Base-by-base conservation (phyloP, 2,329 filamentous ascomycete genomes). In the Pseudocercospora fuligena region DNA sequence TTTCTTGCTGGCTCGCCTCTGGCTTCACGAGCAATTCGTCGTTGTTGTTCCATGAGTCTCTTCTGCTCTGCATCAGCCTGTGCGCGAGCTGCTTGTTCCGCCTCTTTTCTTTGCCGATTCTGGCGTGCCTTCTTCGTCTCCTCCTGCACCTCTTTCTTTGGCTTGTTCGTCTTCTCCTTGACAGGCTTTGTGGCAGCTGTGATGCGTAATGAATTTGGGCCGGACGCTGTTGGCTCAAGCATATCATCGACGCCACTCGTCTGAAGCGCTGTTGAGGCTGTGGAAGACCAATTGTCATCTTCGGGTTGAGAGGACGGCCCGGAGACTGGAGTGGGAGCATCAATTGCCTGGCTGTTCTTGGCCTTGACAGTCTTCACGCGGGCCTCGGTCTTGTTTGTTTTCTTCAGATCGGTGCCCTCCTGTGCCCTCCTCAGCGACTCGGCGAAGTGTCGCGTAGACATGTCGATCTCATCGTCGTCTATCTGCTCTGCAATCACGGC, bases 81-180 rank as follows among this genome's bases (percentile, higher is more conserved):
- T 76, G 94, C 90, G 31, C 91, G 89, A 65, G 87, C 85, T 31
- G 85, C 83, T 84, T 92, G 95, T 75, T 89, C 89, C 65, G 89
- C 90, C 81, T 97, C 93, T 43, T 87, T 89, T 88, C 97, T 97
- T 83, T 91, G 89, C 72, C 90, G 88, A 82, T 97, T 95, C 83
- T 97, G 94, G 67, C 93, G 90, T 83, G 97, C 92, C 85, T 97
- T 97, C 90, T 97, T 97, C 21, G 90, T 91, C 84, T 97, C 92
- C 19, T 86, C 87, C 12, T 60, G 62, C 58, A 87, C 85, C 78
- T 92, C 89, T 70, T 87, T 77, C 64, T 80, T 84, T 47, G 85
- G 82, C 80, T 89, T 89, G 69, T 87, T 83, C 81, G 90, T 87
- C 76, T 86, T 79, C 36, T 79, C 68, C 64, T 81, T 80, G 70